Conservation (phyloP, 257 asterid species). For the Nicotiana otophora region DNA sequence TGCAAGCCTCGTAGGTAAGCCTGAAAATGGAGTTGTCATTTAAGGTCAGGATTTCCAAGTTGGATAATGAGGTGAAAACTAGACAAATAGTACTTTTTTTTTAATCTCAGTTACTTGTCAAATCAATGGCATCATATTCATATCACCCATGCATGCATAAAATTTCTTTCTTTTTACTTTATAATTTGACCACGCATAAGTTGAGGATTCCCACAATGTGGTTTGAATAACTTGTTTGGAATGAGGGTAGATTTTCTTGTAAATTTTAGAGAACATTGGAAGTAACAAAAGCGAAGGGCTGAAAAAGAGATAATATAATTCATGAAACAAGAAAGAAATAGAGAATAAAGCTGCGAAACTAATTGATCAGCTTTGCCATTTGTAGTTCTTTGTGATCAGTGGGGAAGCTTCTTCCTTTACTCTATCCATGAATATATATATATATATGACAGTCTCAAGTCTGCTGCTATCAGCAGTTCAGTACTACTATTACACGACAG, state of each 20-base stretch:
- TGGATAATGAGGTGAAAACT: not conserved
- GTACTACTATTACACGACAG: not conserved
- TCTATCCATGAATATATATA: not conserved
- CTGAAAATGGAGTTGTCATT: not conserved
- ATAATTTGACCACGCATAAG: not conserved
- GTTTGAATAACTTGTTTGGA: not conserved
- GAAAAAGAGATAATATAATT: not conserved
- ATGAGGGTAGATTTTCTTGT: not conserved
- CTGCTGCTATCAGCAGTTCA: not conserved
- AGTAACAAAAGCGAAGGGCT: not conserved
- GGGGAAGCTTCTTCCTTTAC: not conserved
- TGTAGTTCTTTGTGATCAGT: not conserved
- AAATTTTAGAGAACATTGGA: not conserved
- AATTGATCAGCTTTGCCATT: not conserved
- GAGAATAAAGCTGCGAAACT: not conserved
- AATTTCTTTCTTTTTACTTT: not conserved
- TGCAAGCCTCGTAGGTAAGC: not conserved
- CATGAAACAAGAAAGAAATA: not conserved
- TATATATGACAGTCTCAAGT: too few species aligned
- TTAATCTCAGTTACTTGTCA: conserved; percentile 1
- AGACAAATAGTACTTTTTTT: not conserved
- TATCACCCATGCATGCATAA: not conserved
- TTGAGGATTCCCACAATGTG: not conserved
- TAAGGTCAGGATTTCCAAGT: not conserved
- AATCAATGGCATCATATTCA: not conserved